Evolutionary conservation across 345 rosid genomes (phyloP).

Genomic region (Diplotaxis tenuifolia): DNA sequence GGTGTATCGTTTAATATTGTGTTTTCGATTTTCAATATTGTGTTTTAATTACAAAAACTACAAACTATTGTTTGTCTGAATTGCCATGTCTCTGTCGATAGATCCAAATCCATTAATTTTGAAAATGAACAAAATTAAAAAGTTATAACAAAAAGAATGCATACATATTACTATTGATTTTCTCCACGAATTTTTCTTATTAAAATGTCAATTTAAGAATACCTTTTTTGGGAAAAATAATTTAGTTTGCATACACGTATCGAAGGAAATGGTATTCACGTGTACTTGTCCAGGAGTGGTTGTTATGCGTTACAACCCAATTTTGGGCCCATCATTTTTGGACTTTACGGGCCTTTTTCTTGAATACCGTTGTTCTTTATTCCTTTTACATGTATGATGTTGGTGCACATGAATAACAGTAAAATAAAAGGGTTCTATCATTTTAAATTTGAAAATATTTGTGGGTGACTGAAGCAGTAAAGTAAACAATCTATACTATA

Average conservation of each 20-base stretch:
- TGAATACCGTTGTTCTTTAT: not conserved
- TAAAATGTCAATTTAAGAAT: not conserved
- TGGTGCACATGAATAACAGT: not conserved
- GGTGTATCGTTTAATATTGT: not conserved
- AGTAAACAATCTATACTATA: too few species aligned
- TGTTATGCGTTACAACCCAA: conserved; percentile 35
- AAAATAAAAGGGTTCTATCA: not conserved
- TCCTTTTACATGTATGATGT: not conserved
- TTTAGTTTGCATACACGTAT: conserved; percentile 17
- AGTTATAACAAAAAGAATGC: not conserved
- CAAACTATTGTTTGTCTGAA: conserved; percentile 8
- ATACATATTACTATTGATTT: not conserved
- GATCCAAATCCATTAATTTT: conserved; percentile 5
- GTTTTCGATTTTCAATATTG: not conserved
- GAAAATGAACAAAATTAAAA: not conserved
- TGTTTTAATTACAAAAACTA: not conserved
- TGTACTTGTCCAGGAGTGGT: conserved; percentile 31
- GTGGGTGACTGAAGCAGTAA: not conserved
- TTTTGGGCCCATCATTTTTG: conserved; percentile 21
- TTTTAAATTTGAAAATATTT: not conserved
- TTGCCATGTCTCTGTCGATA: conserved; percentile 11
- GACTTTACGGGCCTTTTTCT: conserved; percentile 19
- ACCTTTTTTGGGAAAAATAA: not conserved
- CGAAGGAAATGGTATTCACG: conserved; percentile 38
- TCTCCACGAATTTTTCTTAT: not conserved